Evolutionary conservation across 768 basidiomycete species (phyloP).

Genomic region (Calocybe gangraenosa): DNA sequence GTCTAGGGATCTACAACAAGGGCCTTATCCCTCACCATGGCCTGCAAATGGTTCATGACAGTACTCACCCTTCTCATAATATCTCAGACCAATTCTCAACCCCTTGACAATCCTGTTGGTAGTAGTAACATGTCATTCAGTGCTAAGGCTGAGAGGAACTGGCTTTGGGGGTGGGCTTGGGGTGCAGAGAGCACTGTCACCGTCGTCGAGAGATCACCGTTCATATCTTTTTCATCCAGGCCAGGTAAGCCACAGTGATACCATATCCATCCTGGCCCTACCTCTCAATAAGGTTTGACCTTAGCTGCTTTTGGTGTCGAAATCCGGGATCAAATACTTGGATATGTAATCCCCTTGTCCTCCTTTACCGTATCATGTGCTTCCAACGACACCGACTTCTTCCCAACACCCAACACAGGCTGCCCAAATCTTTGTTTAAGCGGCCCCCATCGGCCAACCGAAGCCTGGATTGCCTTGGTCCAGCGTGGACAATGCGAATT

Average conservation of each 20-base stretch:
- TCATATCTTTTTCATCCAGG: conserved; percentile 66
- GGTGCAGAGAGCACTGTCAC: conserved; percentile 68
- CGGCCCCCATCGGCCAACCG: conserved; percentile 56
- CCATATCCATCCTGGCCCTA: background rate
- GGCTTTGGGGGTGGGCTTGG: conserved; percentile 66
- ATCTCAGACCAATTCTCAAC: conserved; percentile 17
- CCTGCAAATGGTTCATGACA: conserved; percentile 22
- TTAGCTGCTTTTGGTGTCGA: conserved; percentile 78
- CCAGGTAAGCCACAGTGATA: conserved; percentile 37
- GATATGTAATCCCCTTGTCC: conserved; percentile 68
- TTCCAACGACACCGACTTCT: conserved; percentile 20
- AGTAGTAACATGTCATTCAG: conserved; percentile 22
- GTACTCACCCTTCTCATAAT: conserved; percentile 17
- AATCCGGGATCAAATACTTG: conserved; percentile 61
- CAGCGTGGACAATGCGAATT: conserved; percentile 91
- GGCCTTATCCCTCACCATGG: conserved; percentile 16
- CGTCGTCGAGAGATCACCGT: conserved; percentile 70
- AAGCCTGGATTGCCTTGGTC: conserved; percentile 88
- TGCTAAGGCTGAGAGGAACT: conserved; percentile 48
- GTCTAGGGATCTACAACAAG: conserved; percentile 5
- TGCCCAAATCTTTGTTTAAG: conserved; percentile 66
- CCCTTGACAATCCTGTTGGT: conserved; percentile 23
- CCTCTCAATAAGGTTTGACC: background rate
- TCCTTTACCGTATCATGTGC: conserved; percentile 58
- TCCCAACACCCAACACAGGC: conserved; percentile 42